These are phyloP conservation scores for Anthoceros angustus DNA, from an alignment of 225 moss, liverwort and hornwort genomes.

Conservation along the genomic window DNA sequence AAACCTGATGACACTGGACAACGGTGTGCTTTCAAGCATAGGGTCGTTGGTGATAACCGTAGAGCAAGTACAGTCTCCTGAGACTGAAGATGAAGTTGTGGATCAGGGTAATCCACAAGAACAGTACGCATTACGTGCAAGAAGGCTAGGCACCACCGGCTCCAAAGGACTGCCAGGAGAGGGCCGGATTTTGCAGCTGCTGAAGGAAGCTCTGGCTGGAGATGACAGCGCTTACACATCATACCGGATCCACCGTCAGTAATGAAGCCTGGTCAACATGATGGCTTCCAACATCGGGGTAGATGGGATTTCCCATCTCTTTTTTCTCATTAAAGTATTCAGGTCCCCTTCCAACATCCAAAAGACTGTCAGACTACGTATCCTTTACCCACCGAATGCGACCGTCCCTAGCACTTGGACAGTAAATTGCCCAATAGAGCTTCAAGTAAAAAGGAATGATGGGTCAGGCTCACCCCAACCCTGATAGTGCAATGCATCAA, in stretches of 20 bases:
- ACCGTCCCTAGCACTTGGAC: too few relatives aligned
- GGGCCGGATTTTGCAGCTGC: slow-evolving; percentile 1
- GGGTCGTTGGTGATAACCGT: slow-evolving; percentile 66
- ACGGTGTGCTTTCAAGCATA: slow-evolving; percentile 41
- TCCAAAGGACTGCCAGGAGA: slow-evolving; percentile 1
- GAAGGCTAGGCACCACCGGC: not conserved
- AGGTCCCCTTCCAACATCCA: too few relatives aligned
- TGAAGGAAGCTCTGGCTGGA: slow-evolving; percentile 11
- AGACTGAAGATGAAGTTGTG: not conserved
- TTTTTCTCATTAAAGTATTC: too few relatives aligned
- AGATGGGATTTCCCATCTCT: too few relatives aligned
- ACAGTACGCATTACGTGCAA: not conserved
- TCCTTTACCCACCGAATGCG: too few relatives aligned
- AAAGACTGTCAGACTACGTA: too few relatives aligned
- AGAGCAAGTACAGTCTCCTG: slow-evolving; percentile 17
- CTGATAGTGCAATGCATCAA: too few relatives aligned
- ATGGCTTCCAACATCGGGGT: too few relatives aligned
- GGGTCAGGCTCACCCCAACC: too few relatives aligned
- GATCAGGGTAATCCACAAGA: not conserved
- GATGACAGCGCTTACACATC: not conserved
- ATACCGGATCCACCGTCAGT: not conserved
- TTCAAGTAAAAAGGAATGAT: too few relatives aligned
- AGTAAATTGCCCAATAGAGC: too few relatives aligned
- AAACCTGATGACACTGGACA: slow-evolving; percentile 49
- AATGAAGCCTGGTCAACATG: not conserved